Base-by-base conservation (phyloP, 352 stramenopile genomes). In the Nothophytophthora sp. region DNA sequence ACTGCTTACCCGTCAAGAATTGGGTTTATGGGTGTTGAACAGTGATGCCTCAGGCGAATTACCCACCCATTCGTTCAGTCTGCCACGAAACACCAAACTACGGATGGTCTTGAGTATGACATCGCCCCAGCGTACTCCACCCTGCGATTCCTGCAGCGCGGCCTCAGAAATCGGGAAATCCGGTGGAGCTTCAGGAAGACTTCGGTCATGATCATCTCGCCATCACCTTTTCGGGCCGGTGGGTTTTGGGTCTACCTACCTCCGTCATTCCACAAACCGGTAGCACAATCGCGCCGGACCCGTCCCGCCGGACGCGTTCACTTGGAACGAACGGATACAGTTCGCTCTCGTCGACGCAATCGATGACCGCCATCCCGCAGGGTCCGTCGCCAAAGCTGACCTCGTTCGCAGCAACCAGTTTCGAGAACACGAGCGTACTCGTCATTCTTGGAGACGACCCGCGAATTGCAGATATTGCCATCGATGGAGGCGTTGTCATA, bases 401-500 rank as follows among this genome's bases (percentile, higher is more conserved):
- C 2, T 63, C 46, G 0, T 36, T 23, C 16, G 35, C 30, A 18
- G 38, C 19, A 27, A 59, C 49, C 4, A 65, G 44, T 2, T 57
- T 37, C 2, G 47, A 56, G 24, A 69, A 69, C 18, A 47, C 52
- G 5, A 2, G 38, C 59, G 39, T 49, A 46, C 12, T 46, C 43
- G 2, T 56, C 49, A 6, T 52, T 49, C 1, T 28, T 47, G 10
- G 60, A 69, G 3, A 61, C 12, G 3, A 69, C 29, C 1, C 54
- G 48, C 8, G 54, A 53, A 13, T 67, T 67, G 39, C 39, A 45
- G 4, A 69, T 46, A 32, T 42, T 58, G 1, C 50, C 47, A 1
- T 61, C 55, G 8, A 69, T 61, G 10, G 28, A 49, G 36, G 72
- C 63, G 28, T 73, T 63, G 42, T 69, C 64, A 9, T 78, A 63